phyloP scores from a whole-genome alignment of 2,329 filamentous ascomycete species.

The Ceratocystis alfenasii region DNA sequence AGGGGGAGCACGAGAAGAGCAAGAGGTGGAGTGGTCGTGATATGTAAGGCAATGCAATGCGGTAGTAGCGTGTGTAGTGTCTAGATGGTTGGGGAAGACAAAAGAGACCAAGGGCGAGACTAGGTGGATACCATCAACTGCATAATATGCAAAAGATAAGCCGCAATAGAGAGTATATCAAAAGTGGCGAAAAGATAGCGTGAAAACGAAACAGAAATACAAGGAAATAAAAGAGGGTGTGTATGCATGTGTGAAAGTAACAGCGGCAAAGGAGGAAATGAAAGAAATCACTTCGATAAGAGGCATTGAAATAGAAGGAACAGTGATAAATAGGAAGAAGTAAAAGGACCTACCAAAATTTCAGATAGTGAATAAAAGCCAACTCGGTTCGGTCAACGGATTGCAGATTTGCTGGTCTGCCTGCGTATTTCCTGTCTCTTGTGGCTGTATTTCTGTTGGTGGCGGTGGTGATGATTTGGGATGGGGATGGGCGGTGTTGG shows the following conservation, averaged over 20 bases:
- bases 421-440: neutral
- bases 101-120: neutral
- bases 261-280: neutral
- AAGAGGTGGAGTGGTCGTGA: neutral
- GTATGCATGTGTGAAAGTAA: neutral
- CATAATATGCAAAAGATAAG: conserved; percentile 12
- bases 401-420: neutral
- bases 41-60: conserved; percentile 10
- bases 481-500: neutral
- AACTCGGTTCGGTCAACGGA: neutral
- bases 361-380: neutral
- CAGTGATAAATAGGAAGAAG: neutral
- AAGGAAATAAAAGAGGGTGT: neutral
- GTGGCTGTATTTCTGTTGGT: neutral
- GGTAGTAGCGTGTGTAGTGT: neutral
- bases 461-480: neutral
- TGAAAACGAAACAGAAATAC: neutral
- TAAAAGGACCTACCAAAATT: neutral
- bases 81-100: conserved; percentile 7
- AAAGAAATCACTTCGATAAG: neutral
- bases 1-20: neutral
- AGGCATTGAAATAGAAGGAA: conserved; percentile 8
- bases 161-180: neutral
- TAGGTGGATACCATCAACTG: conserved; percentile 9
- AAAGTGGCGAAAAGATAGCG: conserved; percentile 7